These are phyloP conservation scores for Rhizopogon roseolus DNA, from an alignment of 768 basidiomycete genomes.

Conservation along the genomic window DNA sequence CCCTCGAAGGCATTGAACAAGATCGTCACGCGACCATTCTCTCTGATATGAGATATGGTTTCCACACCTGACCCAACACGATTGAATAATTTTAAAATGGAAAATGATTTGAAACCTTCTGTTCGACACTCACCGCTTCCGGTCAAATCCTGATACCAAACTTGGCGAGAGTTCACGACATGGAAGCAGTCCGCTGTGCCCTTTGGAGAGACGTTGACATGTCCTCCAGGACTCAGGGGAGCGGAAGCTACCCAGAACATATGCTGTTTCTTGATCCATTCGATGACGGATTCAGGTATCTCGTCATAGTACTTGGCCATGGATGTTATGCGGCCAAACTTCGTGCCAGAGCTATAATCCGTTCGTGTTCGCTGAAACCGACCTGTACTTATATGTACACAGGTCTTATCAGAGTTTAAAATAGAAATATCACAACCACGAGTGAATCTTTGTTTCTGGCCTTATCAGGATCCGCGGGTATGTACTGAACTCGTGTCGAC, in stretches of 20 bases:
- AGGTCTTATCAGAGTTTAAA: too few relatives aligned
- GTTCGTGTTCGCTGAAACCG: too few relatives aligned
- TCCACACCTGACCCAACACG: slow-evolving; percentile 39
- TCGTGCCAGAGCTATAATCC: neutral
- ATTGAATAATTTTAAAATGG: neutral
- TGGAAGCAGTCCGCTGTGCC: slow-evolving; percentile 63
- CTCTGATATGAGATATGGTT: slow-evolving; percentile 56
- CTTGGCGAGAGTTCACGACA: slow-evolving; percentile 44
- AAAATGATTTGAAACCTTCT: neutral
- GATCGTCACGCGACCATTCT: slow-evolving; percentile 61
- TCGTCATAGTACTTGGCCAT: slow-evolving; percentile 61
- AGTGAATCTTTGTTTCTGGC: too few relatives aligned
- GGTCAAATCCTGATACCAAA: slow-evolving; percentile 73
- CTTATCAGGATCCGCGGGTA: too few relatives aligned
- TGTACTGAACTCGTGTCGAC: too few relatives aligned
- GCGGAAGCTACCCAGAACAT: slow-evolving; percentile 72
- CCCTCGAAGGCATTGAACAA: slow-evolving; percentile 61
- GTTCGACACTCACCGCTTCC: slow-evolving; percentile 47
- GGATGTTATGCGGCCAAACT: neutral
- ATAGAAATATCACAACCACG: too few relatives aligned
- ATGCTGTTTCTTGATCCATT: slow-evolving; percentile 60
- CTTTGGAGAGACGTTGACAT: slow-evolving; percentile 69
- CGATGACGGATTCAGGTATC: slow-evolving; percentile 49
- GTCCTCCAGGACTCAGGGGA: slow-evolving; percentile 51
- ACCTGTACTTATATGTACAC: too few relatives aligned